A percentile compares a stretch with the other conserved stretches of the same genome.
Conservation (phyloP, 148 eudicot species). For the Dianthus caryophyllus region DNA sequence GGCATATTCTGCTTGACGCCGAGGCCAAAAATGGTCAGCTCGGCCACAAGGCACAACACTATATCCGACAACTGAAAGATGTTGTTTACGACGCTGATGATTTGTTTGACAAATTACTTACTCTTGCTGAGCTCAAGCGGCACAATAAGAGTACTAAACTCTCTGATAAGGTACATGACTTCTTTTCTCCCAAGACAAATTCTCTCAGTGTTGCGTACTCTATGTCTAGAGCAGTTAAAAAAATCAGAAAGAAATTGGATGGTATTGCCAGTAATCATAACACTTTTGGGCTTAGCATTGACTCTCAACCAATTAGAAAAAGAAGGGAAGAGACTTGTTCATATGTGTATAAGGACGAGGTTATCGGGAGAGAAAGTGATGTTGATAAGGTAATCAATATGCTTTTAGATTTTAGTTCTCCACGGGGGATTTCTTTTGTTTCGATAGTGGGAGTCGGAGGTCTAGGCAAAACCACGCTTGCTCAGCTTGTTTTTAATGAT, state of each 20-base stretch:
- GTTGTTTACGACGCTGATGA: constrained; percentile 31
- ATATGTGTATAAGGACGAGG: not conserved
- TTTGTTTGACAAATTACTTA: constrained; percentile 24
- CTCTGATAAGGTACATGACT: constrained; percentile 9
- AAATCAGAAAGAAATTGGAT: constrained; percentile 10
- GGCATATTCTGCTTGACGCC: too few species aligned
- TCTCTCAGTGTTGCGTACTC: not conserved
- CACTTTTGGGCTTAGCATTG: constrained; percentile 2
- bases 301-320: constrained; percentile 3
- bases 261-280: constrained; percentile 8
- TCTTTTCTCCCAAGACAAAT: constrained; percentile 5
- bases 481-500: constrained; percentile 22
- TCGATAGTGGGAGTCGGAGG: constrained; percentile 31
- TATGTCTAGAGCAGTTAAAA: constrained; percentile 15
- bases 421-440: not conserved
- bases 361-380: constrained; percentile 28
- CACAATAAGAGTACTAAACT: not conserved
- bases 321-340: constrained; percentile 22
- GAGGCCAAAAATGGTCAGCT: too few species aligned
- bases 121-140: constrained; percentile 12
- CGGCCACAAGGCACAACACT: not conserved
- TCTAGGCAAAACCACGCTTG: constrained; percentile 34
- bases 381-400: not conserved
- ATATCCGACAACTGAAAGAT: constrained; percentile 16
- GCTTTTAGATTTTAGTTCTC: constrained; percentile 3